Percentiles rank a stretch among this genome's conserved stretches.
phyloP scores from a whole-genome alignment of 2,329 filamentous ascomycete genomes.

The Cryphonectria naterciae region DNA sequence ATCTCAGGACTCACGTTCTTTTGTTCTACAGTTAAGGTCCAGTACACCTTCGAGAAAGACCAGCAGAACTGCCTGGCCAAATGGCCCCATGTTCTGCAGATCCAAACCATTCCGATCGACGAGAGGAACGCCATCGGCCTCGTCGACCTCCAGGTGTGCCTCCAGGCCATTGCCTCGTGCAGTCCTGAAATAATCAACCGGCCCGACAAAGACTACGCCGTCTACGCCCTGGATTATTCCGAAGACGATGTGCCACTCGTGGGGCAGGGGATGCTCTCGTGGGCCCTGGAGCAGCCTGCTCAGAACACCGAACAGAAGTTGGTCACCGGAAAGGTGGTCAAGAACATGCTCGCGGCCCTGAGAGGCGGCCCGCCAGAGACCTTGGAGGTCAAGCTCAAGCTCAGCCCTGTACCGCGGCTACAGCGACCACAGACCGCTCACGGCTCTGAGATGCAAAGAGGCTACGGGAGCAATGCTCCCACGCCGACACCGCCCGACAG shows the following conservation, averaged over 20 bases:
- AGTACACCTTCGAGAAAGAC: constrained; percentile 93
- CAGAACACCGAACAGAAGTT: constrained; percentile 65
- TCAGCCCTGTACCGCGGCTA: constrained; percentile 74
- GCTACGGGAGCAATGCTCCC: constrained; percentile 29
- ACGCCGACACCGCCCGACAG: constrained; percentile 61
- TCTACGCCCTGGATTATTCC: constrained; percentile 96
- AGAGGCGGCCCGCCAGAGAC: constrained; percentile 83
- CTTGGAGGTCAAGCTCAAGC: constrained; percentile 87
- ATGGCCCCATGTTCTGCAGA: constrained; percentile 76
- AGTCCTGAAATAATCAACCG: constrained; percentile 84
- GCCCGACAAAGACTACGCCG: constrained; percentile 82
- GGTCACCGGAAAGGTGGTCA: constrained; percentile 88
- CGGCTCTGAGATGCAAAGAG: constrained; percentile 26
- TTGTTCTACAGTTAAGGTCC: constrained; percentile 76
- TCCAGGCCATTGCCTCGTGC: constrained; percentile 75
- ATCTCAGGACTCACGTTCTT: constrained; percentile 22
- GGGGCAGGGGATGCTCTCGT: constrained; percentile 93
- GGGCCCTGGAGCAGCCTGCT: constrained; percentile 65
- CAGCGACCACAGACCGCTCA: constrained; percentile 37
- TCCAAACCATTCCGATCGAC: constrained; percentile 81
- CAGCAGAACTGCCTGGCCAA: constrained; percentile 89
- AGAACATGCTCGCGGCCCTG: constrained; percentile 83
- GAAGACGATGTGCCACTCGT: constrained; percentile 92
- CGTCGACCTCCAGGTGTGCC: constrained; percentile 83
- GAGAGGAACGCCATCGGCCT: constrained; percentile 82